Conservation (phyloP, 2,329 filamentous ascomycete species). For the Cercospora sp. region DNA sequence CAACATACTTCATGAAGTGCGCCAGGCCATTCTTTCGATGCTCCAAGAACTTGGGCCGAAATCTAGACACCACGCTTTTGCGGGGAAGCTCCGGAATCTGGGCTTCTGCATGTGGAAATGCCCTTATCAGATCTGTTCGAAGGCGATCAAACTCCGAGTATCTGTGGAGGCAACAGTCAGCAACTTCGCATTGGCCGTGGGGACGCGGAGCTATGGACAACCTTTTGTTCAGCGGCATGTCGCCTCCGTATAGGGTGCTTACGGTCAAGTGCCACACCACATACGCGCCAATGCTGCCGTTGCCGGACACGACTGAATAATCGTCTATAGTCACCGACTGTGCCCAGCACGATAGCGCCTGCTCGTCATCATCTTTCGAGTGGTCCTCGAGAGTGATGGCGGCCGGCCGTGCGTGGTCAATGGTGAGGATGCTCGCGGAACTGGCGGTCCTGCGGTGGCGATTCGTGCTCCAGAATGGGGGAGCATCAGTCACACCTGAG, state of each 20-base stretch:
- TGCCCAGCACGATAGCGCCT: constrained; percentile 62
- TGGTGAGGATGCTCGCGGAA: constrained; percentile 41
- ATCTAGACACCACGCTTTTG: constrained; percentile 82
- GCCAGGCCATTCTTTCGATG: constrained; percentile 77
- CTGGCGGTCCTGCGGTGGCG: constrained; percentile 42
- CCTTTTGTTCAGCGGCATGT: constrained; percentile 52
- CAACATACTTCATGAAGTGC: constrained; percentile 85
- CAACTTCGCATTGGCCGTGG: neutral
- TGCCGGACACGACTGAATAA: constrained; percentile 62
- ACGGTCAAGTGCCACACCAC: constrained; percentile 92
- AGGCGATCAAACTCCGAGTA: constrained; percentile 95
- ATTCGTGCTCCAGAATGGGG: constrained; percentile 50
- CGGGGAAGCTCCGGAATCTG: constrained; percentile 89
- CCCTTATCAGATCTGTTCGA: constrained; percentile 68
- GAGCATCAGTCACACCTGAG: constrained; percentile 37
- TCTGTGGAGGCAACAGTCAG: constrained; percentile 43
- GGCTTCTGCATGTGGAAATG: constrained; percentile 79
- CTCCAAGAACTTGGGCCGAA: constrained; percentile 82
- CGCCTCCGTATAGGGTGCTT: constrained; percentile 70
- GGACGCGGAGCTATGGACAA: constrained; percentile 33
- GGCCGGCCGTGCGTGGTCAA: constrained; percentile 38
- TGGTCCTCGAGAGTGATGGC: constrained; percentile 65
- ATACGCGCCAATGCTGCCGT: constrained; percentile 74
- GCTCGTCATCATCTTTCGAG: constrained; percentile 59
- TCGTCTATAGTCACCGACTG: constrained; percentile 62